Conservation (phyloP, 2,329 filamentous ascomycete genomes). For the Trichoderma lentiforme region DNA sequence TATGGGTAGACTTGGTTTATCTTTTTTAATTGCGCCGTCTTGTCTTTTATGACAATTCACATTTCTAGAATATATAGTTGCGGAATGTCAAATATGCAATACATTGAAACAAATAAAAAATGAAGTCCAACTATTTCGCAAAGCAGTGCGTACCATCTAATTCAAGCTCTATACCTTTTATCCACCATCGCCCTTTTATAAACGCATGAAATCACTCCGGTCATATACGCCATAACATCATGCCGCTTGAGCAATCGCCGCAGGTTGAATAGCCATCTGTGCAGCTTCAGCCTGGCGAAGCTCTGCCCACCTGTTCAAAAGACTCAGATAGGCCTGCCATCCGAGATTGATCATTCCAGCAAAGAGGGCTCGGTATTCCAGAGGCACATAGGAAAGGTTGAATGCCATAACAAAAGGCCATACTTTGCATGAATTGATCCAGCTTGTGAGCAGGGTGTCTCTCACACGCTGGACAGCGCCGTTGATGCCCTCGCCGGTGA, state of each 20-base stretch:
- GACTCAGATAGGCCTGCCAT: conserved; percentile 89
- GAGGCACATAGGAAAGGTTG: conserved; percentile 76
- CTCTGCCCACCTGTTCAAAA: conserved; percentile 72
- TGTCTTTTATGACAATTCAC: not conserved
- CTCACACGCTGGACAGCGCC: conserved; percentile 69
- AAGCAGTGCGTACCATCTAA: not conserved
- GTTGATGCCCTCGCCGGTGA: conserved; percentile 62
- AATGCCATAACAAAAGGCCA: conserved; percentile 88
- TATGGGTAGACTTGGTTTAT: not conserved
- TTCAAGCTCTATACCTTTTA: not conserved
- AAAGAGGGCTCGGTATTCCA: conserved; percentile 78
- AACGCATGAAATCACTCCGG: not conserved
- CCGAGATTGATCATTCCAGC: conserved; percentile 75
- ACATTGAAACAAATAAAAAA: not conserved
- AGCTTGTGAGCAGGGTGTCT: conserved; percentile 71
- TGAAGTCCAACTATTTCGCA: not conserved
- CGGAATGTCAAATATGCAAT: not conserved
- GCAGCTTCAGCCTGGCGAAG: conserved; percentile 20
- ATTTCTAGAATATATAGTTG: not conserved
- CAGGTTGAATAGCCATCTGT: not conserved
- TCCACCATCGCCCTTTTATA: not conserved
- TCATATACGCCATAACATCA: not conserved
- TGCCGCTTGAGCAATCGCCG: not conserved
- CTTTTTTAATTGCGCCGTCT: no score
- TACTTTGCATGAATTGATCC: conserved; percentile 76